Conservation (phyloP, 345 rosid species). For the Hirschfeldia incana region DNA sequence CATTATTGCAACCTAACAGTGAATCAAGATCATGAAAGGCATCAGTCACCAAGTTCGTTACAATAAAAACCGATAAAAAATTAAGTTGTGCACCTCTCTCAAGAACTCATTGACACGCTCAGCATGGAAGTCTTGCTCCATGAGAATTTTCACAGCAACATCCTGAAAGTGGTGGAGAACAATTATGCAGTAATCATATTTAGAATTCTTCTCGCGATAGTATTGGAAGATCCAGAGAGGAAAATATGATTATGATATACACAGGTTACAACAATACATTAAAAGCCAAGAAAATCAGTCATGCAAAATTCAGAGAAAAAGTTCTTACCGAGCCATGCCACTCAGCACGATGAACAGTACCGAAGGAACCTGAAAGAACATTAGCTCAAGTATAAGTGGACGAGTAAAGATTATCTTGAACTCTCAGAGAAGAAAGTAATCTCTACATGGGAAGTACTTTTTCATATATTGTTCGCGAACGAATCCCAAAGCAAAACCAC, state of each 20-base stretch:
- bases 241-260: background rate
- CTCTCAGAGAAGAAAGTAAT: slow-evolving; percentile 6
- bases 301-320: background rate
- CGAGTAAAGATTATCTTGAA: background rate
- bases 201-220: background rate
- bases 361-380: slow-evolving; percentile 90
- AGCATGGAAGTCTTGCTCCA: slow-evolving; percentile 95
- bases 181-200: background rate
- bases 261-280: background rate
- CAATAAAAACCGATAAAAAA: background rate
- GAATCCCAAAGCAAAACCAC: slow-evolving; percentile 18
- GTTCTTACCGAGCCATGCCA: slow-evolving; percentile 98
- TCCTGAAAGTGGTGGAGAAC: slow-evolving; percentile 54
- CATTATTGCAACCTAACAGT: slow-evolving; percentile 89
- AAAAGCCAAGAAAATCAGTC: background rate
- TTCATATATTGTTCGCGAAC: background rate
- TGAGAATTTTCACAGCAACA: slow-evolving; percentile 99
- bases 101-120: slow-evolving; percentile 87
- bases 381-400: slow-evolving; percentile 33
- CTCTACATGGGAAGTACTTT: background rate
- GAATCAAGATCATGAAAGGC: slow-evolving; percentile 29
- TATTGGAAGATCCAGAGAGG: slow-evolving; percentile 1
- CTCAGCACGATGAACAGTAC: slow-evolving; percentile 99
- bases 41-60: background rate
- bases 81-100: slow-evolving; percentile 69